Base-by-base conservation (phyloP, 768 basidiomycete genomes). In the Hericium alpestre region DNA sequence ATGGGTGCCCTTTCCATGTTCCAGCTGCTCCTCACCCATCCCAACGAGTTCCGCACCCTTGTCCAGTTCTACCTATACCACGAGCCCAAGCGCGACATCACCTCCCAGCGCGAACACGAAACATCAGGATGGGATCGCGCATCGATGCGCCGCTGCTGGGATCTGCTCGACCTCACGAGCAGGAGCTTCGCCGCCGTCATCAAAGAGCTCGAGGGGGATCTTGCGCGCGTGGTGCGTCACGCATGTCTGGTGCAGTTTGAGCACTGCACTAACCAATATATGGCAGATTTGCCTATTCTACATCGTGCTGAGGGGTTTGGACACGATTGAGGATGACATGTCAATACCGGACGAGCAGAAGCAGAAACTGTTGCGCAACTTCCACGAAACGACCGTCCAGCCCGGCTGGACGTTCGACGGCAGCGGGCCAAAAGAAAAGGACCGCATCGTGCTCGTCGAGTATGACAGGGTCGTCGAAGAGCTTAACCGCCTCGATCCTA, bases 241-340 rank as follows among this genome's bases (percentile, higher is more conserved):
- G n/a, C 18, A 22, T 38, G 54, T 40, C 53, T 11, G 53, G 38
- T 50, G 47, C 50, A 5, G 23, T 1, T 37, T 32, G 8, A 11
- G 22, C 27, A 23, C 15, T 18, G 22, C 27, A 25, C 38, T 9
- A 43, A 9, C 27, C 23, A 13, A 23, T 16, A 13, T 22, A 23
- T 38, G 43, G 50, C 60, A 96, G 95, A 85, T 97, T 61, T 93
- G 90, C 69, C 71, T 98, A 58, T 98, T 96, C 71, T 99, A 98
- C 71, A 81, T 99, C 46, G 88, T 94, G 5, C 79, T 99, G 6
- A 83, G 95, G 20, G 96, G 84, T 5, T 76, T 97, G n/a, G 95
- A 99, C 70, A 99, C 95, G 4, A 82, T 99, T 61, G 95, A 98
- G 70, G 95, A 99, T 70, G 95, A 99, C 73, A 97, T 97, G 93